Conservation (phyloP, 179 eudicot genomes). For the Nepenthes alata region DNA sequence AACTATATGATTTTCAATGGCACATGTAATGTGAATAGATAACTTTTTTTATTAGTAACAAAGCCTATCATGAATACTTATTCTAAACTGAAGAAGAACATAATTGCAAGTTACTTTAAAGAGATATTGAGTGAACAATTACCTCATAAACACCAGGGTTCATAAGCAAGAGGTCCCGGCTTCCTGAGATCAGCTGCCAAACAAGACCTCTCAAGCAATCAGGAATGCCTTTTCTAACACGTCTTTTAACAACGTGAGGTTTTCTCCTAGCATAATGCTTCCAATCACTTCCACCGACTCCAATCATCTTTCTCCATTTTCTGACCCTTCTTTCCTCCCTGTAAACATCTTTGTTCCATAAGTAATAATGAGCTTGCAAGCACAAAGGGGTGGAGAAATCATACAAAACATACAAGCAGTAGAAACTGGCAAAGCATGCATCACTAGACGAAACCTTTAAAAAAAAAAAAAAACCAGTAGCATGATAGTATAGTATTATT, state of each 20-base stretch:
- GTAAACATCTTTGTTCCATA: constrained; percentile 2
- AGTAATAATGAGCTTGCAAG: neutral
- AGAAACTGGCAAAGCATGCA: neutral
- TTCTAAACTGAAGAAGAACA: neutral
- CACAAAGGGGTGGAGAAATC: neutral
- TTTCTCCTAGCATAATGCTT: constrained; percentile 73
- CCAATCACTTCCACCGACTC: constrained; percentile 97
- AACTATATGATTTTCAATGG: too few relatives aligned
- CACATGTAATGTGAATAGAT: too few relatives aligned
- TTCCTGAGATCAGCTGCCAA: constrained; percentile 95
- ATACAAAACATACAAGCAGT: neutral
- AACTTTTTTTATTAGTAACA: neutral
- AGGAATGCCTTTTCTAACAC: constrained; percentile 90
- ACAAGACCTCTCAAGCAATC: constrained; percentile 97
- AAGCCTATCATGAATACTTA: too few relatives aligned
- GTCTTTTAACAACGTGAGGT: constrained; percentile 80
- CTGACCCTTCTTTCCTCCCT: constrained; percentile 89
- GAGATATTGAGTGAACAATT: constrained; percentile 4
- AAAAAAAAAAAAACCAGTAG: too few relatives aligned
- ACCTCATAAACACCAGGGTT: constrained; percentile 97
- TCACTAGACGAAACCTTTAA: too few relatives aligned
- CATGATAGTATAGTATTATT: too few relatives aligned
- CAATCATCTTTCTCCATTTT: constrained; percentile 99
- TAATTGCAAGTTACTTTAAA: neutral
- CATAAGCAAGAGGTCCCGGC: constrained; percentile 91